Conservation (phyloP, 2,329 filamentous ascomycete genomes). For the Celoporthe dispersa region DNA sequence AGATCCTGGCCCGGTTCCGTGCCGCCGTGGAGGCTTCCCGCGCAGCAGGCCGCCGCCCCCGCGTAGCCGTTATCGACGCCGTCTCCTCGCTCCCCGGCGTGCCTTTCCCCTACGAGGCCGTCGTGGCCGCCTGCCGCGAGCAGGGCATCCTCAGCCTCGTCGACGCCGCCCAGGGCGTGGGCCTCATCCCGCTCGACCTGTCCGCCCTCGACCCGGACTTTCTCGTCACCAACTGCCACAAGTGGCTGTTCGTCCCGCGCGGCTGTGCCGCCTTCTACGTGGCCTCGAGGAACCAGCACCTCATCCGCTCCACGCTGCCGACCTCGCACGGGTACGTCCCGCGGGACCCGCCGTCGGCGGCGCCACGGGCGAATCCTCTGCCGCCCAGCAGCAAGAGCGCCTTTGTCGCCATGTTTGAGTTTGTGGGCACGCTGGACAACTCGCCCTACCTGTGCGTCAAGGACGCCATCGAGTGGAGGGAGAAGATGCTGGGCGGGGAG, state of each 20-base stretch:
- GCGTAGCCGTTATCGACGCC: conserved; percentile 77
- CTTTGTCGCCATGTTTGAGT: conserved; percentile 76
- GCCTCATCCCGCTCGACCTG: conserved; percentile 76
- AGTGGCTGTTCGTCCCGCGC: conserved; percentile 85
- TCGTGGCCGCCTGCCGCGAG: conserved; percentile 68
- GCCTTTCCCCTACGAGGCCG: conserved; percentile 74
- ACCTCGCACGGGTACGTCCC: conserved; percentile 80
- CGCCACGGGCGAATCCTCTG: conserved; percentile 46
- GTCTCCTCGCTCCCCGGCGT: conserved; percentile 81
- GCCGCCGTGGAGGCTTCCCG: conserved; percentile 58
- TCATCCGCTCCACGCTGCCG: conserved; percentile 75
- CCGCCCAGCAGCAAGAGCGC: conserved; percentile 52
- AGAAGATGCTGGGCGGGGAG: conserved; percentile 74
- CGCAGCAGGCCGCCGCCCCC: conserved; percentile 63
- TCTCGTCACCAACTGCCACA: conserved; percentile 85
- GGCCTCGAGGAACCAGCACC: conserved; percentile 72
- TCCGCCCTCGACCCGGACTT: conserved; percentile 75
- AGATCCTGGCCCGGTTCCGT: conserved; percentile 65
- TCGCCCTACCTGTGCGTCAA: conserved; percentile 73
- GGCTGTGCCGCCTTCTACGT: conserved; percentile 83
- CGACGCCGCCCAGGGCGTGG: conserved; percentile 85
- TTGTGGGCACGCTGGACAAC: conserved; percentile 75
- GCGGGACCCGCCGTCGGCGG: conserved; percentile 31
- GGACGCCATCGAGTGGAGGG: conserved; percentile 72
- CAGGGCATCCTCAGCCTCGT: conserved; percentile 73